Percentiles rank a stretch among this genome's conserved stretches.
Conservation (phyloP, 2,329 filamentous ascomycete genomes). For the Endoconidiophora polonica region DNA sequence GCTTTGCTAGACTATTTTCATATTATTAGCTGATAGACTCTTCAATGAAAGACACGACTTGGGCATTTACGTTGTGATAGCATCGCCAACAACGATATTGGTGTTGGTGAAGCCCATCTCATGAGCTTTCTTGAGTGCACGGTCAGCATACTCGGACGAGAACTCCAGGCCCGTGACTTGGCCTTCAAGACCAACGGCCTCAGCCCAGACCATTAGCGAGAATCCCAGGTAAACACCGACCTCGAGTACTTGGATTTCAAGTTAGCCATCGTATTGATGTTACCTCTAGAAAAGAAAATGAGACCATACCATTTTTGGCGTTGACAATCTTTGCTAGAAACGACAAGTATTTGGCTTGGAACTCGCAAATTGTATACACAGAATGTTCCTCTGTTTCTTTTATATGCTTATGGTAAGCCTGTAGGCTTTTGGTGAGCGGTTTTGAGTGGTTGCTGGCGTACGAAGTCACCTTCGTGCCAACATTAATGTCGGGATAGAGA, state of each 20-base stretch:
- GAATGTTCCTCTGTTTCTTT: constrained; percentile 7
- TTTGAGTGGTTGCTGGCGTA: constrained; percentile 10
- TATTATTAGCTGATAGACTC: not conserved
- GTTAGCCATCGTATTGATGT: not conserved
- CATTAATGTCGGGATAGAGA: constrained; percentile 11
- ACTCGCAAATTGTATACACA: constrained; percentile 10
- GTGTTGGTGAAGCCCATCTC: constrained; percentile 5
- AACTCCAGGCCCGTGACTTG: constrained; percentile 15
- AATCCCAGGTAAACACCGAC: constrained; percentile 18
- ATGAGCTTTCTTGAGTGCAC: not conserved
- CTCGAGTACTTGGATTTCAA: constrained; percentile 17
- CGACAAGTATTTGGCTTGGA: constrained; percentile 10
- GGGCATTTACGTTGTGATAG: not conserved
- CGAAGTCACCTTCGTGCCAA: constrained; percentile 11
- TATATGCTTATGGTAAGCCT: constrained; percentile 9
- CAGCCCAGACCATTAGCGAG: constrained; percentile 16
- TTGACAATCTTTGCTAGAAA: constrained; percentile 7
- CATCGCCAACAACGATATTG: constrained; percentile 6
- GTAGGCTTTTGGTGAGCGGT: constrained; percentile 1
- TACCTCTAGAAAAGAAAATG: not conserved
- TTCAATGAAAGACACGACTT: not conserved
- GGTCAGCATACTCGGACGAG: constrained; percentile 1
- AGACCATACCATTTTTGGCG: constrained; percentile 8
- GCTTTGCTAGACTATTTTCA: constrained; percentile 18
- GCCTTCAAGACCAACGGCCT: constrained; percentile 16